These are phyloP conservation scores for Candida insectorum DNA, from an alignment of 805 yeast species.

Conservation along the genomic window DNA sequence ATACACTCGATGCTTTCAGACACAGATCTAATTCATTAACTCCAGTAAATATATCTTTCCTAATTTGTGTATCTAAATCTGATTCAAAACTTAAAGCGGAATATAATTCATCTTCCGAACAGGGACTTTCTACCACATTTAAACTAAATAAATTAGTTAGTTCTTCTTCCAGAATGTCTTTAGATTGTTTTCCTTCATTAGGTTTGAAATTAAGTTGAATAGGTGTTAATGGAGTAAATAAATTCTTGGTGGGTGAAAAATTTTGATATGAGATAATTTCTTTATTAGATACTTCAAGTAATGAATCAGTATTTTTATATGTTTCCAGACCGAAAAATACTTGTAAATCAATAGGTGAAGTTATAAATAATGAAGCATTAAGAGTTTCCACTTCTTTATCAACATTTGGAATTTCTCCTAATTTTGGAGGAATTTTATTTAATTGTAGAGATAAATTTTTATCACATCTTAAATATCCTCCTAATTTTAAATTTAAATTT, in stretches of 20 bases:
- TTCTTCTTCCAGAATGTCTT: too few relatives aligned
- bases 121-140: too few relatives aligned
- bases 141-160: too few relatives aligned
- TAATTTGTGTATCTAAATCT: too few relatives aligned
- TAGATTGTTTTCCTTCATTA: too few relatives aligned
- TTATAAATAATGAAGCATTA: neutral
- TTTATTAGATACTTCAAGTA: constrained; percentile 1
- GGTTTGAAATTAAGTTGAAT: too few relatives aligned
- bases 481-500: constrained; percentile 9
- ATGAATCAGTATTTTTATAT: neutral
- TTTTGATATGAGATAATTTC: constrained; percentile 2
- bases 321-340: neutral
- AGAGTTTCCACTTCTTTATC: neutral
- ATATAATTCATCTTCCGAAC: too few relatives aligned
- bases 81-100: too few relatives aligned
- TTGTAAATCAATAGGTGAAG: neutral
- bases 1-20: too few relatives aligned
- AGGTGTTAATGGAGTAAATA: constrained; percentile 7
- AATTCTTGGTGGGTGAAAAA: constrained; percentile 1
- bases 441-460: neutral
- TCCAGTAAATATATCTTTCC: too few relatives aligned
- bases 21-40: too few relatives aligned
- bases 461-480: constrained; percentile 10
- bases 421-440: too few relatives aligned
- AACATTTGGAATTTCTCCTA: neutral